phyloP scores from a whole-genome alignment of 306 rosid species.

The Chamaecrista fasciculata region DNA sequence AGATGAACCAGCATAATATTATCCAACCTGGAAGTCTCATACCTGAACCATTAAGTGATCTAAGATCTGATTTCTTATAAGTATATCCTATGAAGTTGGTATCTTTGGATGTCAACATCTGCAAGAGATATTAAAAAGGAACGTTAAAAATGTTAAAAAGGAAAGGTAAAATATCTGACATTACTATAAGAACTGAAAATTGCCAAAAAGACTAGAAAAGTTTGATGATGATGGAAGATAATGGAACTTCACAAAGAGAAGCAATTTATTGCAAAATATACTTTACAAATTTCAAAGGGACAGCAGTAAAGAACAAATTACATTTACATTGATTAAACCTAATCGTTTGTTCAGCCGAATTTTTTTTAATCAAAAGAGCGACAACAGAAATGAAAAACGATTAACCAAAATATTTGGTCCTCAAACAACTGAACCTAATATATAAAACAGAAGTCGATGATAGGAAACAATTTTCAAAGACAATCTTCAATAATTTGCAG shows the following conservation, averaged over 20 bases:
- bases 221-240: neutral
- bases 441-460: conserved; percentile 1
- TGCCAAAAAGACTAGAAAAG: too few relatives aligned
- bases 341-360: conserved; percentile 1
- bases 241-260: neutral
- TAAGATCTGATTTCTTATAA: conserved; percentile 79
- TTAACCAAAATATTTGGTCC: neutral
- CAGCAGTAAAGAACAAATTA: conserved; percentile 11
- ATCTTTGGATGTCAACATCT: conserved; percentile 98
- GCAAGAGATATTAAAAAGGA: conserved; percentile 30
- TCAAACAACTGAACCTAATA: neutral
- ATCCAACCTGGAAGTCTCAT: conserved; percentile 26
- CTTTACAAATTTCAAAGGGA: neutral
- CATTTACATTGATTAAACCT: neutral
- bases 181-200: too few relatives aligned
- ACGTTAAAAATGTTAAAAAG: neutral
- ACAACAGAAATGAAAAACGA: neutral
- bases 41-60: conserved; percentile 86
- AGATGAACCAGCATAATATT: neutral
- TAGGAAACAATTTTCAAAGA: neutral
- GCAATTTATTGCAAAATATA: neutral
- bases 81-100: conserved; percentile 96
- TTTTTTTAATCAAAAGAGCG: neutral
- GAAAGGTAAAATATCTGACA: neutral
- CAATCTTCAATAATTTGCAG: neutral